Evolutionary conservation across 192 early-diverging fungal species (phyloP).

Genomic region (Backusella parvicylindrica): DNA sequence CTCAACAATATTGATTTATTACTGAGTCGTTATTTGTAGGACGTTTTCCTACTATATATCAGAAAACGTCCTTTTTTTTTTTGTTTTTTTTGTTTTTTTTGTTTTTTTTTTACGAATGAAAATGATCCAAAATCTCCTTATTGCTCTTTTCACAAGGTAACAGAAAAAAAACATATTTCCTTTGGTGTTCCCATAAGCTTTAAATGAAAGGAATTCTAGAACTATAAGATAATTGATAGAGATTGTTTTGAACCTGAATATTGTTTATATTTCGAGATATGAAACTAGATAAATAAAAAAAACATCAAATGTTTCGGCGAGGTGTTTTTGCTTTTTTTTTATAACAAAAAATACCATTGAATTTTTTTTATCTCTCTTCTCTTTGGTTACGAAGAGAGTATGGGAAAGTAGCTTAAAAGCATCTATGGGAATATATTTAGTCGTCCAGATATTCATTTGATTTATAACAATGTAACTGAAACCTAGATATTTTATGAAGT

Average conservation of each 20-base stretch:
- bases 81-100: too few species aligned
- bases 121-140: background rate
- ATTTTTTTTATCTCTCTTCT: too few species aligned
- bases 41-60: too few species aligned
- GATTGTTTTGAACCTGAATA: background rate
- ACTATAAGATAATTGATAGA: background rate
- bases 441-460: too few species aligned
- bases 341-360: too few species aligned
- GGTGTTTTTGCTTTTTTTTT: background rate
- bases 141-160: background rate
- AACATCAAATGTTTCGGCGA: background rate
- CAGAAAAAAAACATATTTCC: background rate
- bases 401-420: too few species aligned
- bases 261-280: background rate
- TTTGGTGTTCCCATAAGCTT: background rate
- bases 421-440: too few species aligned
- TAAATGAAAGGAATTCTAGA: background rate
- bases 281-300: background rate
- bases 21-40: too few species aligned
- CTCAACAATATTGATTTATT: background rate
- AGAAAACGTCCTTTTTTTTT: too few species aligned
- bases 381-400: too few species aligned
- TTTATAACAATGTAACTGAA: too few species aligned
- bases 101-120: background rate
- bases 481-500: too few species aligned